phyloP scores from a whole-genome alignment of 805 yeast genomes.

The Wickerhamomyces tratensis region DNA sequence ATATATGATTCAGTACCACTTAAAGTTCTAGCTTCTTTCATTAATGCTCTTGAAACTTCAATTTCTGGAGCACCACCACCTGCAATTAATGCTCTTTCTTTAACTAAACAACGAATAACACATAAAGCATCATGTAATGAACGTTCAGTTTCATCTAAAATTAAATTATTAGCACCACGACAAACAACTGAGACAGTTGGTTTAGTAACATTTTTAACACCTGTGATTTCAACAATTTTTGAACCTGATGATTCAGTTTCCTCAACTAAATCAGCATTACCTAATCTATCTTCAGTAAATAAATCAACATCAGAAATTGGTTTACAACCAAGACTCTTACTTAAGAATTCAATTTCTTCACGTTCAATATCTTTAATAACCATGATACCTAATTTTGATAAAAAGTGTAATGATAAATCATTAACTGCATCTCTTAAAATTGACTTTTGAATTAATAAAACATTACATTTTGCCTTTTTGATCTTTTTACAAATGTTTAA shows the following conservation, averaged over 20 bases:
- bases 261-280: conserved; percentile 83
- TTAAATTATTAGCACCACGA: conserved; percentile 96
- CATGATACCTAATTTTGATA: conserved; percentile 86
- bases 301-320: conserved; percentile 93
- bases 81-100: conserved; percentile 81
- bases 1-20: conserved; percentile 87
- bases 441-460: conserved; percentile 88
- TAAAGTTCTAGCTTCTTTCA: conserved; percentile 60
- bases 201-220: conserved; percentile 48
- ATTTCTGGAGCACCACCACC: conserved; percentile 98
- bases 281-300: conserved; percentile 79
- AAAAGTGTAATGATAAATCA: conserved; percentile 88
- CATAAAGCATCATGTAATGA: conserved; percentile 95
- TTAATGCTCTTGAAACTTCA: conserved; percentile 69
- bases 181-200: conserved; percentile 49
- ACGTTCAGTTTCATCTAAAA: conserved; percentile 93
- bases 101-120: conserved; percentile 82
- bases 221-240: conserved; percentile 93
- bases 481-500: conserved; percentile 78
- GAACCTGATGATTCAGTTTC: conserved; percentile 92
- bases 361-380: conserved; percentile 93
- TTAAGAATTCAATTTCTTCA: conserved; percentile 94
- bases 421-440: conserved; percentile 91
- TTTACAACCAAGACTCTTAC: conserved; percentile 96
- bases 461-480: conserved; percentile 96